Percentiles rank a stretch among this genome's conserved stretches.
Conservation (phyloP, 2,329 filamentous ascomycete species). For the Exophiala viscosa region DNA sequence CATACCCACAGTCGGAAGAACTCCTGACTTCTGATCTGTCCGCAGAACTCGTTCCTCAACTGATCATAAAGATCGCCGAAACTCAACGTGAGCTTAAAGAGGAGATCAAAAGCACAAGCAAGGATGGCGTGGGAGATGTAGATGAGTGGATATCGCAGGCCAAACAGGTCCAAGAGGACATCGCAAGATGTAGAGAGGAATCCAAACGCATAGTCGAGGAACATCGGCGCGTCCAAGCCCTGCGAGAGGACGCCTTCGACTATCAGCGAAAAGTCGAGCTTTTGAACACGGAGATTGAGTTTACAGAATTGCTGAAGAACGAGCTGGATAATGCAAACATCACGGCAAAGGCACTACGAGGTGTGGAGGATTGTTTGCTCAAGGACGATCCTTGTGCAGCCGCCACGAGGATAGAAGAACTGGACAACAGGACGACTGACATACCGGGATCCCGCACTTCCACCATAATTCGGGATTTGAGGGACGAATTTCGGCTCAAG, state of each 20-base stretch:
- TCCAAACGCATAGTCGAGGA: slow-evolving; percentile 77
- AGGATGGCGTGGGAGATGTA: slow-evolving; percentile 72
- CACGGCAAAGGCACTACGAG: slow-evolving; percentile 14
- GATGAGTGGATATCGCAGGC: slow-evolving; percentile 83
- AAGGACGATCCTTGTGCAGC: slow-evolving; percentile 16
- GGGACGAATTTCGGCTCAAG: slow-evolving; percentile 19
- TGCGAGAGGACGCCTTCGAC: slow-evolving; percentile 63
- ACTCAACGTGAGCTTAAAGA: slow-evolving; percentile 49
- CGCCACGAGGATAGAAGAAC: slow-evolving; percentile 16
- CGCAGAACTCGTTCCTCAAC: slow-evolving; percentile 45
- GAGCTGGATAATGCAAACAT: slow-evolving; percentile 17
- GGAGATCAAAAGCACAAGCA: slow-evolving; percentile 73
- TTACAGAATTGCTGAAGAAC: slow-evolving; percentile 47
- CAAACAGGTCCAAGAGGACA: slow-evolving; percentile 78
- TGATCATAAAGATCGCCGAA: slow-evolving; percentile 50
- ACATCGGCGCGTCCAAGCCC: slow-evolving; percentile 64
- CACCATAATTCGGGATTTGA: slow-evolving; percentile 18
- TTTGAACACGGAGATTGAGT: slow-evolving; percentile 57
- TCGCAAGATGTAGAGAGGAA: slow-evolving; percentile 72
- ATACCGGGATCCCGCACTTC: slow-evolving; percentile 13
- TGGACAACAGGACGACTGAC: slow-evolving; percentile 4
- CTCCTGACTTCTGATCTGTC: slow-evolving; percentile 53
- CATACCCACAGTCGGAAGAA: slow-evolving; percentile 56
- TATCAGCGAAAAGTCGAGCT: slow-evolving; percentile 53
- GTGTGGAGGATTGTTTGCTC: slow-evolving; percentile 17